These are phyloP conservation scores for Aeschynomene evenia DNA, from an alignment of 306 rosid species.

Conservation along the genomic window DNA sequence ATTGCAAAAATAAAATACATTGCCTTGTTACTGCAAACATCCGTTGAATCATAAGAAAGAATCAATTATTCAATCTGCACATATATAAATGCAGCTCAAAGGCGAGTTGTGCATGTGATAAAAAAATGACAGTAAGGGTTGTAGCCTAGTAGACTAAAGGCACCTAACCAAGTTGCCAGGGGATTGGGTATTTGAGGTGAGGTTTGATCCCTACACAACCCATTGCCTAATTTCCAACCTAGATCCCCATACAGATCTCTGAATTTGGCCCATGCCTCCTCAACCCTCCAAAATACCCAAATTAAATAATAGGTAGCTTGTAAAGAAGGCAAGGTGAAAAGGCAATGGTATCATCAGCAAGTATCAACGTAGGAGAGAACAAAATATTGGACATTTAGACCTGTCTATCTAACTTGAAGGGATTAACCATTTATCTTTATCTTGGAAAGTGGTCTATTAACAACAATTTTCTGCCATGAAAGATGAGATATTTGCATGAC, in stretches of 20 bases:
- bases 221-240: not conserved
- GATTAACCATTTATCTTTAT: constrained; percentile 1
- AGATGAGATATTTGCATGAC: not conserved
- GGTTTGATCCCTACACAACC: not conserved
- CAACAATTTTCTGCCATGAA: not conserved
- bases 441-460: constrained; percentile 14
- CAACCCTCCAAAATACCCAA: not conserved
- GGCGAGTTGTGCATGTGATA: not conserved
- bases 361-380: not conserved
- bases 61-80: not conserved
- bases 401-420: not conserved
- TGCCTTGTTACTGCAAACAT: constrained; percentile 10
- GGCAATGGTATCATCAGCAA: not conserved
- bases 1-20: not conserved
- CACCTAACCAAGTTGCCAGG: not conserved
- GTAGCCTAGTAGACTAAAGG: constrained; percentile 7
- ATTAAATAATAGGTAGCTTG: not conserved
- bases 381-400: not conserved
- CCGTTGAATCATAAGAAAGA: not conserved
- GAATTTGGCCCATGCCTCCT: not conserved
- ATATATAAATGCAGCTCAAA: constrained; percentile 6
- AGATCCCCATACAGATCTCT: not conserved
- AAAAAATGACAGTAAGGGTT: not conserved
- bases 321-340: constrained; percentile 5
- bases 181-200: not conserved